Evolutionary conservation across 257 asterid genomes (phyloP).

Genomic region (Petrea volubilis): DNA sequence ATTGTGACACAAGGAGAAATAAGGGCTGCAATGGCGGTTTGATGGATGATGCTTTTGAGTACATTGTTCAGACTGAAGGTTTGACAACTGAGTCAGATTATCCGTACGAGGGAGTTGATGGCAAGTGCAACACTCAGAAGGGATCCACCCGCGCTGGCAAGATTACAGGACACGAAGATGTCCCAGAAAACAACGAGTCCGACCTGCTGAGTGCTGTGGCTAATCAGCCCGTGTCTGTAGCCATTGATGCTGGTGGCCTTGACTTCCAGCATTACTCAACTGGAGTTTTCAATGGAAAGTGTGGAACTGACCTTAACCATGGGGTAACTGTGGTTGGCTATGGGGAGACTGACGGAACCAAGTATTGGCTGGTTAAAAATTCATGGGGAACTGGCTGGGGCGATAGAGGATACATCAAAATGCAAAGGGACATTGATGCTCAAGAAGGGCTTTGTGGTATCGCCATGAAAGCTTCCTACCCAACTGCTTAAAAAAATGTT

Average conservation of each 20-base stretch:
- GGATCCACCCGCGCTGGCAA: slow-evolving; percentile 32
- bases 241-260: slow-evolving; percentile 36
- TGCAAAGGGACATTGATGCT: too few species aligned
- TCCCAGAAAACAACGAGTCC: too few species aligned
- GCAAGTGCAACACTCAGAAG: slow-evolving; percentile 17
- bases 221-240: too few species aligned
- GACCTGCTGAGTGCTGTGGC: too few species aligned
- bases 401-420: too few species aligned
- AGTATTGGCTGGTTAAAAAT: too few species aligned
- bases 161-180: too few species aligned
- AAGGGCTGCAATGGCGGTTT: slow-evolving; percentile 31
- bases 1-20: not conserved
- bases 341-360: slow-evolving; percentile 33
- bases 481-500: not conserved
- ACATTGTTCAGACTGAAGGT: slow-evolving; percentile 24
- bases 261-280: slow-evolving; percentile 31
- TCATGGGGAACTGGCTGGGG: too few species aligned
- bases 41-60: slow-evolving; percentile 30
- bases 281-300: slow-evolving; percentile 39
- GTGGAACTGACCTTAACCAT: slow-evolving; percentile 43
- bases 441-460: too few species aligned
- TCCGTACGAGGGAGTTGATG: slow-evolving; percentile 20
- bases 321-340: slow-evolving; percentile 45
- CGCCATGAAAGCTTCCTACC: not conserved
- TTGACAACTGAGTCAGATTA: slow-evolving; percentile 24